Conservation (phyloP, 768 basidiomycete species). For the Boletus barrowsii region DNA sequence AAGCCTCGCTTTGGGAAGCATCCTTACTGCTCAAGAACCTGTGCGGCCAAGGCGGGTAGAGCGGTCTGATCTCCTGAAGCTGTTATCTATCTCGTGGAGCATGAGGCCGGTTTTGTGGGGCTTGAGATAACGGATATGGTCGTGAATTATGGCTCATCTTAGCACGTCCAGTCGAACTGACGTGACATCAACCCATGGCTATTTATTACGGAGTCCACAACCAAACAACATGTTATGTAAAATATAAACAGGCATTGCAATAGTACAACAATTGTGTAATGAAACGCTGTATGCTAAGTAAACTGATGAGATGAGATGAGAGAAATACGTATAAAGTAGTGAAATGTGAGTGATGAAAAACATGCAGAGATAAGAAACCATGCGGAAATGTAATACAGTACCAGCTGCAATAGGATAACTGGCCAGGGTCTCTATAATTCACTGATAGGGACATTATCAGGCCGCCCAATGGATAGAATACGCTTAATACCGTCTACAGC, state of each 20-base stretch:
- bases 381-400: not conserved
- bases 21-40: constrained; percentile 33
- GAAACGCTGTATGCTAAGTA: not conserved
- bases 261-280: not conserved
- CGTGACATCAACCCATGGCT: not conserved
- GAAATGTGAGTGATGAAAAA: not conserved
- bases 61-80: constrained; percentile 5
- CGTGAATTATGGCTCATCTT: constrained; percentile 18
- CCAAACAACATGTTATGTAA: not conserved
- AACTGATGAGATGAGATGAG: not conserved
- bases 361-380: no score
- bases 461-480: constrained; percentile 21
- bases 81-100: not conserved
- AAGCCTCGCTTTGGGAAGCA: constrained; percentile 34
- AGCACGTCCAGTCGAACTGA: no score
- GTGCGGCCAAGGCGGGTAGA: constrained; percentile 25
- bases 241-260: not conserved
- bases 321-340: not conserved
- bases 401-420: not conserved
- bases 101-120: not conserved
- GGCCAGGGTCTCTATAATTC: not conserved
- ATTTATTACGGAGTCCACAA: not conserved
- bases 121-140: not conserved
- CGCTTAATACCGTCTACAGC: constrained; percentile 28
- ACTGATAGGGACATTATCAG: constrained; percentile 8